Evolutionary conservation across 1,284 basidiomycete species (phyloP), one percentile per base, ranked within the genome.

Genomic region (Mycosarcoma mackinlayi): DNA sequence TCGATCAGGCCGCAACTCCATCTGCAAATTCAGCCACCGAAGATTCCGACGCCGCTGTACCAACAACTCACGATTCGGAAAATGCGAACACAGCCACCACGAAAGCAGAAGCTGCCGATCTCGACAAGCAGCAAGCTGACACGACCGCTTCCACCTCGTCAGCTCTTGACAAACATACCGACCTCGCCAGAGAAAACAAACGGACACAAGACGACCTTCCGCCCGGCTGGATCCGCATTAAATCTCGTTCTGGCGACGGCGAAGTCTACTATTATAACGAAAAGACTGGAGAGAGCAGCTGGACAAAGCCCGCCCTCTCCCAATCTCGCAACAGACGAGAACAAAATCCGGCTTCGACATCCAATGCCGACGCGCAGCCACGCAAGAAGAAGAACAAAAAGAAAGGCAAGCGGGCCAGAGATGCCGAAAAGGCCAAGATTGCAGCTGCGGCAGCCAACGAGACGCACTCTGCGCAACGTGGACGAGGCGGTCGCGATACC

Each of bases 261-360:
- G 69, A 72, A 14, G 52, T 52, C 2, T 72, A 67, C 52, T 72
- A 67, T 46, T 72, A 67, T 53, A 67, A 72, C 69, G 60, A 66
- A 24, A 27, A 16, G 1, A 67, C 69, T 4, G 63, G 69, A 18
- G 59, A 67, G 25, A 72, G 63, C 46, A 57, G 52, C 33, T 72
- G 64, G 63, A 27, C 21, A 28, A 65, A 49, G 23, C 67, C 67
- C 14, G 23, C 25, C 14, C 25, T 37, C 21, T 40, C 40, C 14
- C 34, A 59, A 5, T 27, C 51, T 23, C 51, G 50, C 50, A 27
- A 38, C 39, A 28, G 31, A 16, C 10, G 8, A 14, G 27, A 35
- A 3, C 7, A 21, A 10, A 64, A 46, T 16, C 18, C 46, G 6
- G 33, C 37, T 7, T 16, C 44, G 9, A 19, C 30, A 3, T 30